A percentile compares a stretch with the other conserved stretches of the same genome.
Evolutionary conservation across 495 filamentous ascomycete genomes (phyloP).

Genomic region (Patellaria atrata): DNA sequence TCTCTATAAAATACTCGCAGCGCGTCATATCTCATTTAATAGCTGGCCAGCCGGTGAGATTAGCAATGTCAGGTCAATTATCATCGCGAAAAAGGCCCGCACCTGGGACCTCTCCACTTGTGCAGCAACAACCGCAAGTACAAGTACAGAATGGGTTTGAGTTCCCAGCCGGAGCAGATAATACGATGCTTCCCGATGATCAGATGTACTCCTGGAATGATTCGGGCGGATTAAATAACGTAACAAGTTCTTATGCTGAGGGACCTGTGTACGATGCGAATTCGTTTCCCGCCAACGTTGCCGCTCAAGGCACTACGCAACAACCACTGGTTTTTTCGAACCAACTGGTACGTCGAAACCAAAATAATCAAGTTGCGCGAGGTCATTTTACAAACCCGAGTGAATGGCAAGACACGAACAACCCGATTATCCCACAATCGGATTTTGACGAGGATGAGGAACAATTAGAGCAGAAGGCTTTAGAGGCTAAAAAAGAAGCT

Average conservation of each 20-base stretch:
- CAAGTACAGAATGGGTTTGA: slow-evolving; percentile 4
- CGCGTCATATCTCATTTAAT: no score
- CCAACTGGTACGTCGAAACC: slow-evolving; percentile 17
- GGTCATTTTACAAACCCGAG: slow-evolving; percentile 5
- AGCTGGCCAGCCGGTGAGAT: no score
- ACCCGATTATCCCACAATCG: no score
- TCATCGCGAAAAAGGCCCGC: slow-evolving; percentile 18
- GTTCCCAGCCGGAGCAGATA: slow-evolving; percentile 2
- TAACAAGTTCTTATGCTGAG: slow-evolving; percentile 7
- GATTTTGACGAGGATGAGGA: slow-evolving; percentile 51
- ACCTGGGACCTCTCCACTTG: slow-evolving; percentile 15
- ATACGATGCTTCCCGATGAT: slow-evolving; percentile 4
- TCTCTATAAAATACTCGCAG: no score
- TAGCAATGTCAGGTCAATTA: no score
- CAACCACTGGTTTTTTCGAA: slow-evolving; percentile 14
- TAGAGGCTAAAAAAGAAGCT: slow-evolving; percentile 65
- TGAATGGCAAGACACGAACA: slow-evolving; percentile 9
- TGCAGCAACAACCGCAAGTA: slow-evolving; percentile 7
- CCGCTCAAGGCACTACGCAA: neutral
- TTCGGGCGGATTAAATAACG: neutral
- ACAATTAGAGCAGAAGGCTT: slow-evolving; percentile 58
- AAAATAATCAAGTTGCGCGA: slow-evolving; percentile 14
- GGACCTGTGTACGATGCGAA: slow-evolving; percentile 10
- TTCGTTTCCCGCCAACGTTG: slow-evolving; percentile 3
- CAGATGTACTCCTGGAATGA: slow-evolving; percentile 14